Conservation (phyloP, 2,329 filamentous ascomycete genomes). For the Cadophora luteo-olivacea region DNA sequence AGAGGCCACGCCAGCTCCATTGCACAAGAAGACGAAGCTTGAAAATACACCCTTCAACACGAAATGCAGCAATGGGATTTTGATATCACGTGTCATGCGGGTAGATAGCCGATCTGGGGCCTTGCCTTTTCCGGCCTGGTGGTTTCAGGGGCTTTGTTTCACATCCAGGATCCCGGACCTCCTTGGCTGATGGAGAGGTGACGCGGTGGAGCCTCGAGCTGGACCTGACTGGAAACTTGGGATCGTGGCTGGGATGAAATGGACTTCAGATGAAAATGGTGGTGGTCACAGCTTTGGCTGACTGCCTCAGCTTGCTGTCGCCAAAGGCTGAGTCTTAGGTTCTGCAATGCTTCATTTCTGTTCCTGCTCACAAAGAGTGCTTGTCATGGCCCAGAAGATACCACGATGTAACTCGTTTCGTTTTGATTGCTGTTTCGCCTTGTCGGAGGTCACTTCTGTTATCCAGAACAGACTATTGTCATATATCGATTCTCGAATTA, state of each 20-base stretch:
- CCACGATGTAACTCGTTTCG: not conserved
- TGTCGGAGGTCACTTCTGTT: too few species aligned
- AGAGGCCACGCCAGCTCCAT: not conserved
- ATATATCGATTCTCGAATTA: too few species aligned
- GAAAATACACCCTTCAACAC: not conserved
- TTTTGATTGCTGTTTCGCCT: not conserved
- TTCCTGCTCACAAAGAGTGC: too few species aligned
- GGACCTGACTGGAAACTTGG: not conserved
- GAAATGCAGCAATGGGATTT: not conserved
- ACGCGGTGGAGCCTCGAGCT: conserved; percentile 1
- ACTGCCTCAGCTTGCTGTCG: too few species aligned
- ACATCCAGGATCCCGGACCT: not conserved
- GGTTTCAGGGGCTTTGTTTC: conserved; percentile 7
- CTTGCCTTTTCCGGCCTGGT: not conserved
- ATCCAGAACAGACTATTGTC: too few species aligned
- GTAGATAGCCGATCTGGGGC: not conserved
- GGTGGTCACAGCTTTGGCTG: not conserved
- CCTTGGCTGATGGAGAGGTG: not conserved
- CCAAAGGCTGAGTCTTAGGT: too few species aligned
- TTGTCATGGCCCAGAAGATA: too few species aligned
- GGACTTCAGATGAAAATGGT: not conserved
- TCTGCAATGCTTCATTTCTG: too few species aligned
- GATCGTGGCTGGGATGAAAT: not conserved
- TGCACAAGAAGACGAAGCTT: not conserved
- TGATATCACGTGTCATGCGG: conserved; percentile 22